Base-by-base conservation (phyloP, 2,329 filamentous ascomycete species). In the Metarhizium anisopliae region DNA sequence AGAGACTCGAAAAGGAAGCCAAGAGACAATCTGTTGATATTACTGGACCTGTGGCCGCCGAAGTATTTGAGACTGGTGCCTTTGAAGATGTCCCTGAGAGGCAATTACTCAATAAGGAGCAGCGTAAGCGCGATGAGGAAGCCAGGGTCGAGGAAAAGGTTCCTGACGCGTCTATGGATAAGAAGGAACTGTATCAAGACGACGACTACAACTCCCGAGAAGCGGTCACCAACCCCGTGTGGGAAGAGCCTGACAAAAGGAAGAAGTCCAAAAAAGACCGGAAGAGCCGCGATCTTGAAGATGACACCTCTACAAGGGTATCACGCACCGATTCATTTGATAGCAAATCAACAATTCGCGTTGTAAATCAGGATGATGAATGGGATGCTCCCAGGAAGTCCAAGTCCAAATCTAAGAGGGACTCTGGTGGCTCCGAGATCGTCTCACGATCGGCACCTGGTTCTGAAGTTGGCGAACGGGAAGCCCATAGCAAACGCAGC, bases 111-210 rank as follows among this genome's bases (percentile, higher is more conserved):
- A 72, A 68, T 58, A 69, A 68, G 52, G 67, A 74, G 52, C 66
- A 67, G 56, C 66, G 66, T 45, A 77, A 73, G 64, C 76, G 73
- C 54, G 77, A 76, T 56, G 75, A 65, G 66, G 59, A 64, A n/a
- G 60, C 59, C 4, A 63, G 43, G 45, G 50, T 38, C 36, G 53
- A 64, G 50, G 62, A 66, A 16, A 59, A 62, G 4, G 64, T 66
- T 29, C 58, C 68, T 16, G 49, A 20, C 5, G 40, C 42, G 30
- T n/a, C 13, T 14, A 61, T 64, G 6, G 64, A 66, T 29, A 63
- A 67, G 29, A 62, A 66, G 20, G 61, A 63, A 7, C 55, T 59
- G 13, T 40, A 60, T 38, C 40, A 52, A 43, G 56, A 59, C 29
- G 55, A 57, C 29, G 56, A 61, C 36, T 42, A 59, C 16, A 59